Evolutionary conservation across 352 stramenopile species (phyloP), one percentile per base, ranked within the genome.

Genomic region (Peronospora belbahrii): DNA sequence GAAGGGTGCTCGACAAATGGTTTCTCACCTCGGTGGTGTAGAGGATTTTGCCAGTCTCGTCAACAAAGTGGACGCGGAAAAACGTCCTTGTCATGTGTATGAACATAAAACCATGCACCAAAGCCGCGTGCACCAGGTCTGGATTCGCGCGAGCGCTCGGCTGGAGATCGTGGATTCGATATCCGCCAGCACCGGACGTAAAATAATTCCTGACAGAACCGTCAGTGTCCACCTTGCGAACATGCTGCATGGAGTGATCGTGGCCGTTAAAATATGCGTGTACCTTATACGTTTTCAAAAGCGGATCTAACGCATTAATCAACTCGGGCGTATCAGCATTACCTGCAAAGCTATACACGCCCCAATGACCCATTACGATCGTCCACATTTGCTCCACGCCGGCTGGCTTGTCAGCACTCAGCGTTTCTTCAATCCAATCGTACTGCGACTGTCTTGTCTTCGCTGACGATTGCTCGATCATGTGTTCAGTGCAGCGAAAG

Each of bases 201-300:
- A 93, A 93, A 52, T 84, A 90, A 52, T 90, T 75, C 47, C 76
- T 74, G 13, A 60, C 50, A 42, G 69, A 76, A 2, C 53, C 52
- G 20, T 68, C 43, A 2, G 42, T 52, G 20, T 74, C 67, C 24
- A 62, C 31, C 34, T 81, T 78, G 31, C 67, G 72, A 24, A 93
- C 67, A 56, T 94, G 82, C 55, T 94, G 74, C 60, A 91, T 71
- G 35, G 63, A 85, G 56, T 94, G 82, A 52, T 94, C 82, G 43
- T 94, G 82, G 35, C 82, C 82, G 32, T 77, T 94, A 46, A 94
- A 90, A 58, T 94, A 94, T 30, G 79, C 80, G 45, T 94, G 77
- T 8, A 94, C 82, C 6, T 80, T 74, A 58, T 94, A 74, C 60
- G 88, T 88, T 27, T 77, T 64, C 7, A 94, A 48, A 36, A 94